Conservation (phyloP, 352 stramenopile species). For the Phytophthora rubi region DNA sequence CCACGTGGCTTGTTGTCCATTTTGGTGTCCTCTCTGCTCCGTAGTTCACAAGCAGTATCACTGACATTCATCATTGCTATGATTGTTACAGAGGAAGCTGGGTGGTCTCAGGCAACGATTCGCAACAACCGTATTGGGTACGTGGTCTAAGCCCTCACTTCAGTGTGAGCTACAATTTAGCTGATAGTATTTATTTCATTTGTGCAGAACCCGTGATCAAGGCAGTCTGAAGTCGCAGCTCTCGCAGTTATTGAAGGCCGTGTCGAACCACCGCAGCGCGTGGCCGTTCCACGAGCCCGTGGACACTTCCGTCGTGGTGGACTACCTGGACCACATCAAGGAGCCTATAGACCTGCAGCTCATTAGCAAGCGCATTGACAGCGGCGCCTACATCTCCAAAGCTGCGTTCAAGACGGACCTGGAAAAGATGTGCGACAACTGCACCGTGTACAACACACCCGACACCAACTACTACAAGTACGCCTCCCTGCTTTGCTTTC, state of each 20-base stretch:
- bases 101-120: conserved; percentile 85
- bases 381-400: conserved; percentile 91
- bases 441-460: conserved; percentile 96
- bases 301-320: conserved; percentile 93
- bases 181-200: not conserved
- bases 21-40: not conserved
- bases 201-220: conserved; percentile 69
- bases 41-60: not conserved
- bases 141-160: not conserved
- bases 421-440: conserved; percentile 98
- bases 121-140: conserved; percentile 88
- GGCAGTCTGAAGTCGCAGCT: conserved; percentile 89
- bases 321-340: conserved; percentile 98
- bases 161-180: not conserved
- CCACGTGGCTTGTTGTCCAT: not conserved
- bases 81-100: conserved; percentile 72
- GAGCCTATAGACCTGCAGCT: conserved; percentile 93
- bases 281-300: conserved; percentile 99
- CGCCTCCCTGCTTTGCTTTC: conserved; percentile 21
- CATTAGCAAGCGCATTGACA: conserved; percentile 86
- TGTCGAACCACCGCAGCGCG: conserved; percentile 94
- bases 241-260: conserved; percentile 86
- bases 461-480: conserved; percentile 97
- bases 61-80: not conserved
- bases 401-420: conserved; percentile 94